Conservation (phyloP, 495 filamentous ascomycete species). For the Penicillium verhagenii region DNA sequence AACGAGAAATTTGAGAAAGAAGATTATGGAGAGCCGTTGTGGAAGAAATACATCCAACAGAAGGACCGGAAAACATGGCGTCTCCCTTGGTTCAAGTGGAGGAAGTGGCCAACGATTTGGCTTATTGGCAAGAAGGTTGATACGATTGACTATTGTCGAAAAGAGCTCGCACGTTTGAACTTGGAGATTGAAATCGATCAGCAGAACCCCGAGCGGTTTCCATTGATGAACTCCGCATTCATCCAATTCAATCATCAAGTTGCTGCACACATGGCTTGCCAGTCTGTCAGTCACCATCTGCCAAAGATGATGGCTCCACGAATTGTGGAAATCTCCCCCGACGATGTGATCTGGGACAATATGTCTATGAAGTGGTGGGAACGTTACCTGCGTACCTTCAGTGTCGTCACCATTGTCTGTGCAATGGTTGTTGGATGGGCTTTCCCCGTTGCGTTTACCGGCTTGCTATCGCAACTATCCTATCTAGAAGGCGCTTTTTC, state of each 20-base stretch:
- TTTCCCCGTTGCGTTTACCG: slow-evolving; percentile 86
- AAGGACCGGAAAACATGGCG: slow-evolving; percentile 86
- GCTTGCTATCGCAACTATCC: slow-evolving; percentile 71
- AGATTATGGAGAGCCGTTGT: slow-evolving; percentile 62
- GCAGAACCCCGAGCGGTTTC: slow-evolving; percentile 78
- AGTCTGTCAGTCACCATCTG: slow-evolving; percentile 85
- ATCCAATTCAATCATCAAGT: slow-evolving; percentile 99
- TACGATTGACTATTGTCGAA: slow-evolving; percentile 87
- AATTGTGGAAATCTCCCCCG: slow-evolving; percentile 86
- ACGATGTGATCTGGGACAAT: slow-evolving; percentile 96
- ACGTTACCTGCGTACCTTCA: slow-evolving; percentile 69
- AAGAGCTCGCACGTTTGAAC: slow-evolving; percentile 85
- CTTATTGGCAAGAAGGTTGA: slow-evolving; percentile 89
- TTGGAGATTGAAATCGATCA: slow-evolving; percentile 93
- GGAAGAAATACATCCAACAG: slow-evolving; percentile 77
- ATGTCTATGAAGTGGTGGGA: slow-evolving; percentile 98
- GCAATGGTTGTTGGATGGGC: slow-evolving; percentile 89
- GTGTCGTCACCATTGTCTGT: slow-evolving; percentile 63
- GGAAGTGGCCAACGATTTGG: slow-evolving; percentile 81
- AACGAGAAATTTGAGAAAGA: slow-evolving; percentile 66
- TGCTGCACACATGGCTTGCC: slow-evolving; percentile 96
- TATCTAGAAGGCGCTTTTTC: slow-evolving; percentile 60
- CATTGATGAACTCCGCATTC: slow-evolving; percentile 96
- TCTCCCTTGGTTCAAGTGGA: slow-evolving; percentile 72
- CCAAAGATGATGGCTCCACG: slow-evolving; percentile 95